A percentile compares a stretch with the other conserved stretches of the same genome.
Evolutionary conservation across 129 eudicot genomes (phyloP).

Genomic region (Helianthus tuberosus): DNA sequence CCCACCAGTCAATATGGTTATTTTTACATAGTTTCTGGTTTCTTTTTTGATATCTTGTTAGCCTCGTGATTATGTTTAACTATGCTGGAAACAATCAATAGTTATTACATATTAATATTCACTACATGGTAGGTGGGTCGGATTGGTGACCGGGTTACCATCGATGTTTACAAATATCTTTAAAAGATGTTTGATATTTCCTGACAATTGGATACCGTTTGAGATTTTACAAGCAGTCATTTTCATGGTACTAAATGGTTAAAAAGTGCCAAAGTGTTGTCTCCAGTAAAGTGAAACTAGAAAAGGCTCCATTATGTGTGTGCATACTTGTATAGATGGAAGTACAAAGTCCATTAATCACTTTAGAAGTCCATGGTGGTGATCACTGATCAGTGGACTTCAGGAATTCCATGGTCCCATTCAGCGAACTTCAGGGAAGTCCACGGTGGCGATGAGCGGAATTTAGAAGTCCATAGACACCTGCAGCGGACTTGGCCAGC

Average conservation of each 20-base stretch:
- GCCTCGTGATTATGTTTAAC: neutral
- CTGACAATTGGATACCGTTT: neutral
- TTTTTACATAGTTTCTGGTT: neutral
- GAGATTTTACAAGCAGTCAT: neutral
- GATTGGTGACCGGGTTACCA: neutral
- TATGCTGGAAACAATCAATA: neutral
- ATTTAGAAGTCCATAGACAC: no score
- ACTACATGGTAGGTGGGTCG: neutral
- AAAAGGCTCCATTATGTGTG: no score
- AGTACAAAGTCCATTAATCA: no score
- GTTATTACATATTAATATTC: neutral
- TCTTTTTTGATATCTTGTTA: neutral
- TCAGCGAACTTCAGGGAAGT: no score
- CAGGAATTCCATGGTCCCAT: no score
- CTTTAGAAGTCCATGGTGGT: no score
- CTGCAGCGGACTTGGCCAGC: no score
- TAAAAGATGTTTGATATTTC: neutral
- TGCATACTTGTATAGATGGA: no score
- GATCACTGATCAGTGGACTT: no score
- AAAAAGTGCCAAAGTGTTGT: no score
- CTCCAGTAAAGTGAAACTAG: no score
- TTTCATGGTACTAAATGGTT: neutral
- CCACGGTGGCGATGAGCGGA: no score
- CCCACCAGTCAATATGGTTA: slow-evolving; percentile 15
- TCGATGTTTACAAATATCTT: neutral